These are phyloP conservation scores for Fusarium anguioides DNA, from an alignment of 2,329 filamentous ascomycete genomes.

Conservation along the genomic window DNA sequence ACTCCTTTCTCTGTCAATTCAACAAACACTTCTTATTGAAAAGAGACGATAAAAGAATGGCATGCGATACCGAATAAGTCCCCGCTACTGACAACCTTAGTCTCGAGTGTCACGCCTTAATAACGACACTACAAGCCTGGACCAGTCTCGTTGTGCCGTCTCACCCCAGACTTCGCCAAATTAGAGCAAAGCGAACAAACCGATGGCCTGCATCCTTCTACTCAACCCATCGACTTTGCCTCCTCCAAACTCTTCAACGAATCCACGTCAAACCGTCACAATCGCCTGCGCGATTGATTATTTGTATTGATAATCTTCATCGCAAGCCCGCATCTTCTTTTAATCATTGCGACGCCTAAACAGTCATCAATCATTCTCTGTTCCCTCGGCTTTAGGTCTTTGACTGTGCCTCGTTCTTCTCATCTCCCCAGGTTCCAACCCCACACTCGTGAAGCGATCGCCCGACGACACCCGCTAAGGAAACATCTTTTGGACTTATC, in stretches of 20 bases:
- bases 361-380: not conserved
- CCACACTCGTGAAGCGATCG: slow-evolving; percentile 29
- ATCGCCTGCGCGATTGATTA: not conserved
- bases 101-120: slow-evolving; percentile 4
- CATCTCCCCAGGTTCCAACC: slow-evolving; percentile 30
- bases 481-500: not conserved
- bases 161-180: slow-evolving; percentile 5
- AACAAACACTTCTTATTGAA: not conserved
- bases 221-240: slow-evolving; percentile 25
- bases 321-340: not conserved
- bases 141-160: not conserved
- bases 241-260: slow-evolving; percentile 17
- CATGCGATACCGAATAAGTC: not conserved
- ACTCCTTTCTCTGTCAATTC: not conserved
- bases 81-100: not conserved
- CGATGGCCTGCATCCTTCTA: slow-evolving; percentile 14
- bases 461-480: slow-evolving; percentile 27
- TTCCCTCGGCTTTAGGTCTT: slow-evolving; percentile 5
- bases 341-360: not conserved
- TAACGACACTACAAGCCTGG: not conserved
- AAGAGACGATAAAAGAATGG: too few relatives aligned
- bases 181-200: not conserved
- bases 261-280: not conserved
- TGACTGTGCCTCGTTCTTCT: slow-evolving; percentile 26
- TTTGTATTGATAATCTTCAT: not conserved